Evolutionary conservation across 345 rosid species (phyloP).

Genomic region (Rhodomyrtus tomentosa): DNA sequence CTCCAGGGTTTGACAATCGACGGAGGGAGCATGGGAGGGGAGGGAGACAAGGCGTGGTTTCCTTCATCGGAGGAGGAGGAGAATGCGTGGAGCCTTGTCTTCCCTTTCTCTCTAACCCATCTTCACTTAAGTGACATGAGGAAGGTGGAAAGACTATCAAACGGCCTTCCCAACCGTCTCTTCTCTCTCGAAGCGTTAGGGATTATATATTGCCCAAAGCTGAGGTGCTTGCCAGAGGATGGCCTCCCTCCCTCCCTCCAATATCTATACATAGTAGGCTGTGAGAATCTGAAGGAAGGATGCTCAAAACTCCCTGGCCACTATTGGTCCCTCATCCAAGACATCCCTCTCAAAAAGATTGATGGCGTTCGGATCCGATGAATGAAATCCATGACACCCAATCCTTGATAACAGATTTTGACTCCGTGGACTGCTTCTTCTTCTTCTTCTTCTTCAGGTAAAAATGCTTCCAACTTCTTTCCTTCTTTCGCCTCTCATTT

Average conservation of each 20-base stretch:
- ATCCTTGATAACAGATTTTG: too few relatives aligned
- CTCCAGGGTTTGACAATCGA: accelerated
- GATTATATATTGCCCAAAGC: accelerated
- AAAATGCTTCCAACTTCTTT: too few relatives aligned
- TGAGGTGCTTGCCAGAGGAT: not conserved
- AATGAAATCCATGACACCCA: not conserved
- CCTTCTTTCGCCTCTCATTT: too few relatives aligned
- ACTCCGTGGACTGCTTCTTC: not conserved
- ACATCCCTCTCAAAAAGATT: accelerated
- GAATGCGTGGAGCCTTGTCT: not conserved
- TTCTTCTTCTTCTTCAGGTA: not conserved
- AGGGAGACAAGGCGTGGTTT: not conserved
- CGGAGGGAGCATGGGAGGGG: accelerated
- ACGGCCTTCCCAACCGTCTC: not conserved
- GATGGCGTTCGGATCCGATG: accelerated
- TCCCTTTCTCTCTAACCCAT: accelerated
- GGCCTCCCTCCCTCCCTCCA: not conserved
- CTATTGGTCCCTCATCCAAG: not conserved
- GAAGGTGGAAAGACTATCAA: not conserved
- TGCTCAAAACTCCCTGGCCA: not conserved
- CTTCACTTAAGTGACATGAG: accelerated
- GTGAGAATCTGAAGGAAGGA: not conserved
- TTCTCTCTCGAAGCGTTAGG: accelerated
- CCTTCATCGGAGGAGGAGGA: not conserved
- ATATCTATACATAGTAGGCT: accelerated